phyloP scores from a whole-genome alignment of 2,329 filamentous ascomycete species.

The Diplocarpon rosae region DNA sequence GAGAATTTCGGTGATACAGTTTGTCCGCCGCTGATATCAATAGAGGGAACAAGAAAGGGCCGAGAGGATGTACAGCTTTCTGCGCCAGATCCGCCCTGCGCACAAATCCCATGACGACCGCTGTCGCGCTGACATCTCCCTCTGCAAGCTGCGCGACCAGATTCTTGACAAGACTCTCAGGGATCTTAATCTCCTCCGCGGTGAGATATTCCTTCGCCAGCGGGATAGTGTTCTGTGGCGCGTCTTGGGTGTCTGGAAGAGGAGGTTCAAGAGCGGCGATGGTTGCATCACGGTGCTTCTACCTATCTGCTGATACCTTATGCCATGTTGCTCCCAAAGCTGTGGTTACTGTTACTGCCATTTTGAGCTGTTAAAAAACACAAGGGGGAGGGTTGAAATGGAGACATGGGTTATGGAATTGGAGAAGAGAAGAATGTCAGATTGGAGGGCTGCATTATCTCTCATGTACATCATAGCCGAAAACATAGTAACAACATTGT shows the following conservation, averaged over 20 bases:
- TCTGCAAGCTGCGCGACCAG: slow-evolving; percentile 36
- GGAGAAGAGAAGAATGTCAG: too few relatives aligned
- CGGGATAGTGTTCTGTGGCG: slow-evolving; percentile 34
- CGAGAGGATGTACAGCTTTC: slow-evolving; percentile 29
- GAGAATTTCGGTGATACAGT: slow-evolving; percentile 36
- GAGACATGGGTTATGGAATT: neutral
- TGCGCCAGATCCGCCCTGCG: slow-evolving; percentile 43
- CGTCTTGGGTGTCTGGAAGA: slow-evolving; percentile 28
- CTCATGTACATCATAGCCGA: too few relatives aligned
- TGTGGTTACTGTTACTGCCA: slow-evolving; percentile 24
- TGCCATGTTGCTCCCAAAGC: slow-evolving; percentile 32
- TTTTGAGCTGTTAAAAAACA: slow-evolving; percentile 5
- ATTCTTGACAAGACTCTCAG: slow-evolving; percentile 34
- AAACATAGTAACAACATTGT: too few relatives aligned
- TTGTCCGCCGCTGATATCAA: slow-evolving; percentile 27
- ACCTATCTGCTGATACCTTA: slow-evolving; percentile 34
- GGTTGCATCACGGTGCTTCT: slow-evolving; percentile 35
- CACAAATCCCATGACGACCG: slow-evolving; percentile 42
- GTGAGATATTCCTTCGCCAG: slow-evolving; percentile 37
- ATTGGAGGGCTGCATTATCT: too few relatives aligned
- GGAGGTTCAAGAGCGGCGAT: slow-evolving; percentile 32
- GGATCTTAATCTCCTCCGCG: slow-evolving; percentile 38
- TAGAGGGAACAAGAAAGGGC: neutral
- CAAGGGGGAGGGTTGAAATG: neutral
- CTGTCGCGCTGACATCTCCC: slow-evolving; percentile 32